Conservation (phyloP, 1,139 yeast genomes). For the Lodderomyces oxycetoniae region DNA sequence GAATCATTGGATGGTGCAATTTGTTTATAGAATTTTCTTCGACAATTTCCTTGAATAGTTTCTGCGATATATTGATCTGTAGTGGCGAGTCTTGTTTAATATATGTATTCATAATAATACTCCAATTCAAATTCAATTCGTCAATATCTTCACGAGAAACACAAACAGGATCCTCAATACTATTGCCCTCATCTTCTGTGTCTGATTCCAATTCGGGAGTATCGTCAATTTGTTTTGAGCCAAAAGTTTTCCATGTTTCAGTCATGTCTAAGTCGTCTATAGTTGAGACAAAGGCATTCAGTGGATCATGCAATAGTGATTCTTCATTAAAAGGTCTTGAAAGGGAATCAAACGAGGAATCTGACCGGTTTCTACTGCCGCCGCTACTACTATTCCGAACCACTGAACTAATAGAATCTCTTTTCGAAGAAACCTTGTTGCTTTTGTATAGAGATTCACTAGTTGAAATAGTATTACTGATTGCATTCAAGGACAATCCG, state of each 20-base stretch:
- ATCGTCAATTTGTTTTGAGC: slow-evolving; percentile 19
- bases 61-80: slow-evolving; percentile 43
- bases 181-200: slow-evolving; percentile 5
- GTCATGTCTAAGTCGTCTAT: slow-evolving; percentile 29
- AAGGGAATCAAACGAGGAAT: background rate
- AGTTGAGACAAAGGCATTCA: slow-evolving; percentile 27
- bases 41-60: slow-evolving; percentile 28
- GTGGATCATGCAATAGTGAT: slow-evolving; percentile 22
- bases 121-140: slow-evolving; percentile 25
- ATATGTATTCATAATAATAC: slow-evolving; percentile 24
- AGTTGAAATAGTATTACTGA: slow-evolving; percentile 13
- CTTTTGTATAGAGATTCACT: too few relatives aligned
- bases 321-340: slow-evolving; percentile 10
- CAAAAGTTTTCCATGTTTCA: slow-evolving; percentile 27
- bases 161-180: slow-evolving; percentile 4
- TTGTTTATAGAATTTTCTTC: slow-evolving; percentile 20
- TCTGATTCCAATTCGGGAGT: slow-evolving; percentile 15
- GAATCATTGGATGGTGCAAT: slow-evolving; percentile 35
- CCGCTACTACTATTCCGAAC: too few relatives aligned
- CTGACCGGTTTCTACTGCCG: too few relatives aligned
- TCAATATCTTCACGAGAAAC: slow-evolving; percentile 15
- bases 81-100: slow-evolving; percentile 35
- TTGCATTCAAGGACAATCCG: slow-evolving; percentile 9
- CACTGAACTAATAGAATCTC: slow-evolving; percentile 4
- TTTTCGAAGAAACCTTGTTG: background rate